Percentiles rank a stretch among this genome's conserved stretches.
Conservation (phyloP, 345 rosid species). For the Linum trigynum region DNA sequence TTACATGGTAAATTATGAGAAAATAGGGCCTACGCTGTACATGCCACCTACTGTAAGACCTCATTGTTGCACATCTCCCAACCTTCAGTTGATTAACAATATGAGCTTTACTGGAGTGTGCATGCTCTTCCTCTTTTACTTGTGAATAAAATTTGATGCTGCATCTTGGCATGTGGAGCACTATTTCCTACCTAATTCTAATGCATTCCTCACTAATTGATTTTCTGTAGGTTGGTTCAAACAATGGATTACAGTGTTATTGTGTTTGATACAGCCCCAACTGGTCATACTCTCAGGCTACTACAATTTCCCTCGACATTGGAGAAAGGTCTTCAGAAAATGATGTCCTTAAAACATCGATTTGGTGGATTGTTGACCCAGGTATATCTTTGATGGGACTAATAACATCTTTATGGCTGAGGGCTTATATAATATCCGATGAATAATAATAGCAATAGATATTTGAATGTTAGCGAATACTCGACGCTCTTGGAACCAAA, state of each 20-base stretch:
- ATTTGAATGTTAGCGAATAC: too few species aligned
- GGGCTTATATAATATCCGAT: background rate
- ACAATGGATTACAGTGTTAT: conserved; percentile 96
- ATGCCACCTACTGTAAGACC: too few species aligned
- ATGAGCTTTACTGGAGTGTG: too few species aligned
- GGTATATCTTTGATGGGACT: conserved; percentile 29
- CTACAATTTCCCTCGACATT: conserved; percentile 90
- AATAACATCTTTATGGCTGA: background rate
- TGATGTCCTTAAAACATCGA: conserved; percentile 82
- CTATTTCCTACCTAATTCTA: background rate
- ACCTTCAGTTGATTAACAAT: too few species aligned
- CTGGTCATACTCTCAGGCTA: conserved; percentile 93
- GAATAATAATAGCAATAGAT: background rate
- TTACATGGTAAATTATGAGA: too few species aligned
- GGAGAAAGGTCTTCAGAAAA: conserved; percentile 86
- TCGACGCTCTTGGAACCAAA: too few species aligned
- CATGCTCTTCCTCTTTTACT: background rate
- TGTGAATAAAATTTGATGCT: background rate
- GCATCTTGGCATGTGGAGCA: background rate
- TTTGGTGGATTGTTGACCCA: conserved; percentile 90
- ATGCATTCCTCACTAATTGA: background rate
- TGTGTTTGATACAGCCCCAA: conserved; percentile 97
- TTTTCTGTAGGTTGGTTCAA: conserved; percentile 70
- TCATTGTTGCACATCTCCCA: too few species aligned
- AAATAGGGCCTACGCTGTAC: too few species aligned